Evolutionary conservation across 2,329 filamentous ascomycete genomes (phyloP).

Genomic region (Beauveria caledonica): DNA sequence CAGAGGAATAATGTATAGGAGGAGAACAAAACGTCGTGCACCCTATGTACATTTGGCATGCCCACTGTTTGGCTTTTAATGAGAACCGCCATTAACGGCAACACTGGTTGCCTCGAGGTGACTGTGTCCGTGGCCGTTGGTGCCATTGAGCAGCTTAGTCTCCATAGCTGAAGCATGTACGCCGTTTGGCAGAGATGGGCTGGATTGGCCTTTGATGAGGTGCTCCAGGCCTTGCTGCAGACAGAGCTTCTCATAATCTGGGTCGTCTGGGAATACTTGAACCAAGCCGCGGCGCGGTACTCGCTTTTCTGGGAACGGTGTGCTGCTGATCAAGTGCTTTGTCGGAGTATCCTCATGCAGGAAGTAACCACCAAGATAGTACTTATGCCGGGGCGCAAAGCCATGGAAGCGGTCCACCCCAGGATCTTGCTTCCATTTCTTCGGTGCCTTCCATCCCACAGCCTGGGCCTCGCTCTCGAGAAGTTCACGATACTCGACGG

Average conservation of each 20-base stretch:
- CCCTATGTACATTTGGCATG: not conserved
- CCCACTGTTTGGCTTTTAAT: not conserved
- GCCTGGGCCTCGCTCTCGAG: slow-evolving; percentile 41
- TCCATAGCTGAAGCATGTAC: slow-evolving; percentile 39
- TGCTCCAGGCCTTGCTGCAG: slow-evolving; percentile 49
- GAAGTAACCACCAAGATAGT: slow-evolving; percentile 49
- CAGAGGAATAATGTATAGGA: not conserved
- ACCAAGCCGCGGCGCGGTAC: slow-evolving; percentile 48
- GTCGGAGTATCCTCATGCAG: slow-evolving; percentile 43
- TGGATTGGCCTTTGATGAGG: slow-evolving; percentile 39
- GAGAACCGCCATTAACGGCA: slow-evolving; percentile 23
- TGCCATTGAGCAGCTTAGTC: slow-evolving; percentile 17
- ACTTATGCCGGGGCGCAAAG: slow-evolving; percentile 49
- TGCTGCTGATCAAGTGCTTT: slow-evolving; percentile 39
- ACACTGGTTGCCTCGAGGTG: slow-evolving; percentile 16
- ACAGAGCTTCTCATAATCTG: slow-evolving; percentile 48
- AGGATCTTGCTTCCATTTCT: slow-evolving; percentile 54
- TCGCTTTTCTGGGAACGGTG: slow-evolving; percentile 46
- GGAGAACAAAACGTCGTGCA: not conserved
- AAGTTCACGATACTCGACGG: slow-evolving; percentile 52
- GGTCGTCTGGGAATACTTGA: slow-evolving; percentile 46
- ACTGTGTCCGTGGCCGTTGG: slow-evolving; percentile 14
- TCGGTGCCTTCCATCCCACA: slow-evolving; percentile 31
- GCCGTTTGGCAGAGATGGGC: slow-evolving; percentile 38
- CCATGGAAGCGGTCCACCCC: slow-evolving; percentile 41